Conservation (phyloP, 148 eudicot species). For the Fallopia convolvulus region DNA sequence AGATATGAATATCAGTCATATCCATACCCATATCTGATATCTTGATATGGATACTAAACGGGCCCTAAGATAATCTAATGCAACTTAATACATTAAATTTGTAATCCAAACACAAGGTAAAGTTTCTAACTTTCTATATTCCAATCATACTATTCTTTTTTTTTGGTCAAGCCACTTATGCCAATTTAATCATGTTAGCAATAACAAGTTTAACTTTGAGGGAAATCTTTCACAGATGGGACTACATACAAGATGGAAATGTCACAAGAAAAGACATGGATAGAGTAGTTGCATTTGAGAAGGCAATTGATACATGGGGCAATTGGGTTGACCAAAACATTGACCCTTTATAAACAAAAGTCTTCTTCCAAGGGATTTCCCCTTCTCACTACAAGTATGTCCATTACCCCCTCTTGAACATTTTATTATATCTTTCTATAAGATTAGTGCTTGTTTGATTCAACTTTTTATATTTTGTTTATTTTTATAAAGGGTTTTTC, state of each 20-base stretch:
- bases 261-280: conserved; percentile 60
- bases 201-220: not conserved
- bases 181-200: not conserved
- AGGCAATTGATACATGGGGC: conserved; percentile 79
- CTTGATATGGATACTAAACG: too few relatives aligned
- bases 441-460: too few relatives aligned
- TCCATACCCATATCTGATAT: too few relatives aligned
- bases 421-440: too few relatives aligned
- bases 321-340: conserved; percentile 64
- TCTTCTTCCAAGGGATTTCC: conserved; percentile 94
- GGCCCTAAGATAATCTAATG: too few relatives aligned
- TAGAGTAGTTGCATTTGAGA: conserved; percentile 60
- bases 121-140: not conserved
- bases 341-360: conserved; percentile 52
- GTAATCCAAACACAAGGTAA: too few relatives aligned
- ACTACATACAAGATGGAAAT: conserved; percentile 50
- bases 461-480: too few relatives aligned
- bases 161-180: not conserved
- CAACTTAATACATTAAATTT: too few relatives aligned
- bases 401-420: not conserved
- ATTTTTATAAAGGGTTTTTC: too few relatives aligned
- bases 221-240: conserved; percentile 49
- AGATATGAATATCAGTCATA: too few relatives aligned
- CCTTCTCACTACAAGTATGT: conserved; percentile 96
- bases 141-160: not conserved